A percentile compares a stretch with the other conserved stretches of the same genome.
Evolutionary conservation across 1,284 basidiomycete species (phyloP).

Genomic region (Ceratobasidium sp.): DNA sequence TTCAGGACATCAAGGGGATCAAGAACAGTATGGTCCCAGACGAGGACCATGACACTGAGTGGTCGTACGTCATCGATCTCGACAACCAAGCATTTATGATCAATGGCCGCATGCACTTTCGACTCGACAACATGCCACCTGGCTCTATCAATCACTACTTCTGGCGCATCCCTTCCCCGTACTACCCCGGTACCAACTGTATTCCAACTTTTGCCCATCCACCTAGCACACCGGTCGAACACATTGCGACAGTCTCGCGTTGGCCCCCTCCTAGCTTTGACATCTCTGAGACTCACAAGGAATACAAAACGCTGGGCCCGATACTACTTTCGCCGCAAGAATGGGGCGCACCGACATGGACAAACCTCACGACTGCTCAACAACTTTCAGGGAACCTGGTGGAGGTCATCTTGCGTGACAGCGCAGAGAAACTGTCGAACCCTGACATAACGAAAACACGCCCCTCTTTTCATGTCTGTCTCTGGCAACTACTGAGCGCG

Average conservation of each 20-base stretch:
- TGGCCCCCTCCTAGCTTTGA: not conserved
- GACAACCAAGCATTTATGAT: conserved; percentile 35
- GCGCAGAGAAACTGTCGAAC: not conserved
- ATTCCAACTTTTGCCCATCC: not conserved
- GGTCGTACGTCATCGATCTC: conserved; percentile 36
- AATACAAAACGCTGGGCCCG: not conserved
- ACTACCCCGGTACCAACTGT: not conserved
- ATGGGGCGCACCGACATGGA: conserved; percentile 13
- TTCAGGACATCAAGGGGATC: not conserved
- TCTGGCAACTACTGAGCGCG: conserved; percentile 1
- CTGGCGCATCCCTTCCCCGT: not conserved
- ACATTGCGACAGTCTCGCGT: not conserved
- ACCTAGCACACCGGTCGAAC: not conserved
- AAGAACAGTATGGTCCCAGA: not conserved
- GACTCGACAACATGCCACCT: conserved; percentile 28
- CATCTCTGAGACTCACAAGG: not conserved
- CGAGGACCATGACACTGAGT: not conserved
- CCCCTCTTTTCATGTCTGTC: not conserved
- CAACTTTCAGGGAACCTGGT: not conserved
- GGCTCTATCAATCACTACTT: not conserved
- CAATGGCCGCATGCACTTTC: conserved; percentile 29
- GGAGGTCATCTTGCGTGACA: not conserved
- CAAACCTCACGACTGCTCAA: not conserved
- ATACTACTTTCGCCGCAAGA: not conserved
- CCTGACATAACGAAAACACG: too few relatives aligned